Evolutionary conservation across 345 rosid genomes (phyloP).

Genomic region (Eucalyptus tenuipes): DNA sequence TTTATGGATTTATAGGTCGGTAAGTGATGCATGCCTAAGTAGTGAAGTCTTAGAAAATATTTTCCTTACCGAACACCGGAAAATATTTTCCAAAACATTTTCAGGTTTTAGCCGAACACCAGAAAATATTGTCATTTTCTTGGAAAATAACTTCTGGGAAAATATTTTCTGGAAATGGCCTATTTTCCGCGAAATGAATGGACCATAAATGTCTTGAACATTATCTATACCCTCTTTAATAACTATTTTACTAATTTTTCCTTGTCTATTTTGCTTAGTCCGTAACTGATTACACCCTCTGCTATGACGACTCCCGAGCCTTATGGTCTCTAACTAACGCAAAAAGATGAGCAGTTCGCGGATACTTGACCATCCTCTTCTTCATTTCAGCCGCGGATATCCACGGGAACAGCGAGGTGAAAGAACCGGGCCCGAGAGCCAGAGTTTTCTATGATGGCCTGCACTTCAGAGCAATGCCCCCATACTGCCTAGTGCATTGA

Average conservation of each 20-base stretch:
- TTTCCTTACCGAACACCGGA: too few species aligned
- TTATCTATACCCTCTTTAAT: too few species aligned
- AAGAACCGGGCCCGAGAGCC: conserved; percentile 45
- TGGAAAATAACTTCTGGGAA: too few species aligned
- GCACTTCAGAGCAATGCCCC: conserved; percentile 11
- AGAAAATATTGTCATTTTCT: too few species aligned
- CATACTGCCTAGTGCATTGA: conserved; percentile 27
- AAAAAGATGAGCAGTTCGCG: conserved; percentile 39
- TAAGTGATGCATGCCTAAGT: too few species aligned
- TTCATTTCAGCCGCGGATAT: conserved; percentile 43
- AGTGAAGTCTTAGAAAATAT: too few species aligned
- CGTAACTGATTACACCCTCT: conserved; percentile 26
- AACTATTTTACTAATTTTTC: conserved; percentile 12
- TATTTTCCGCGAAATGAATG: too few species aligned
- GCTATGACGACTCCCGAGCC: conserved; percentile 20
- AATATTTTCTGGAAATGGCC: too few species aligned
- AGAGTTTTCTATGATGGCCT: conserved; percentile 43
- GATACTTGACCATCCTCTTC: conserved; percentile 34
- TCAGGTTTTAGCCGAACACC: too few species aligned
- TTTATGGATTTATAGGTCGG: too few species aligned
- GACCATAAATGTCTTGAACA: not conserved
- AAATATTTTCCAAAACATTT: too few species aligned
- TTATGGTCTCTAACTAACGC: conserved; percentile 15
- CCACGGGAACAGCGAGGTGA: conserved; percentile 47
- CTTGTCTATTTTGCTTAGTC: conserved; percentile 18